Conservation (phyloP, 805 yeast species). For the Yarrowia alimentaria region DNA sequence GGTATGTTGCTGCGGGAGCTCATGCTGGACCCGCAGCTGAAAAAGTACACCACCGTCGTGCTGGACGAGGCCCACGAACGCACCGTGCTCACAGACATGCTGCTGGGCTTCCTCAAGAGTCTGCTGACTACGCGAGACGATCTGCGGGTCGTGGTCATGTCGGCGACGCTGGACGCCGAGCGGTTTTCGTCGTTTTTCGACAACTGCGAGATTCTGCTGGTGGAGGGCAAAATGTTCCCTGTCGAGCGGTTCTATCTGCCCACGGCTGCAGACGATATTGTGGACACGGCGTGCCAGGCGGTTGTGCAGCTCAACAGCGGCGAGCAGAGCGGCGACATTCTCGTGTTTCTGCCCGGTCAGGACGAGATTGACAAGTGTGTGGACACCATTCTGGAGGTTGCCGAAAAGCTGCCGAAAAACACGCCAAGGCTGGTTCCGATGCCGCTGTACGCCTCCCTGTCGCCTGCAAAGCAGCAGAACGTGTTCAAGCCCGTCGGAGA, state of each 20-base stretch:
- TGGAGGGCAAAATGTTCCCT: slow-evolving; percentile 86
- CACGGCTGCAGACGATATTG: slow-evolving; percentile 72
- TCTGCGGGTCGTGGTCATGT: slow-evolving; percentile 80
- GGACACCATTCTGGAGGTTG: slow-evolving; percentile 51
- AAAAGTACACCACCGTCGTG: slow-evolving; percentile 69
- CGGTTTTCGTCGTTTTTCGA: slow-evolving; percentile 75
- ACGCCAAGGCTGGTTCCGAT: slow-evolving; percentile 74
- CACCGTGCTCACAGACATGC: slow-evolving; percentile 83
- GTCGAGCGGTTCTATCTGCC: slow-evolving; percentile 70
- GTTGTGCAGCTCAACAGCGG: slow-evolving; percentile 74
- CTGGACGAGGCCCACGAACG: slow-evolving; percentile 98
- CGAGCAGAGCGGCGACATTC: slow-evolving; percentile 85
- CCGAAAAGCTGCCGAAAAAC: slow-evolving; percentile 65
- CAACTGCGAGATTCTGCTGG: slow-evolving; percentile 73
- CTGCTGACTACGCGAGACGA: slow-evolving; percentile 54
- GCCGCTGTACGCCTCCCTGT: slow-evolving; percentile 91
- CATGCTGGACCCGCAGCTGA: slow-evolving; percentile 66
- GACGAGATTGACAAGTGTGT: slow-evolving; percentile 92
- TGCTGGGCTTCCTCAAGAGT: slow-evolving; percentile 82
- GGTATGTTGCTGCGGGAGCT: slow-evolving; percentile 95
- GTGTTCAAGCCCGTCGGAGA: slow-evolving; percentile 68
- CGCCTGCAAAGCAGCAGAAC: slow-evolving; percentile 76
- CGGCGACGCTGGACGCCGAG: slow-evolving; percentile 94
- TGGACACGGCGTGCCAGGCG: slow-evolving; percentile 71
- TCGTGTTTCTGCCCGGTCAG: slow-evolving; percentile 93